Percentiles rank a stretch among this genome's conserved stretches.
Evolutionary conservation across 2,329 filamentous ascomycete genomes (phyloP).

Genomic region (Xylariaceae sp.): DNA sequence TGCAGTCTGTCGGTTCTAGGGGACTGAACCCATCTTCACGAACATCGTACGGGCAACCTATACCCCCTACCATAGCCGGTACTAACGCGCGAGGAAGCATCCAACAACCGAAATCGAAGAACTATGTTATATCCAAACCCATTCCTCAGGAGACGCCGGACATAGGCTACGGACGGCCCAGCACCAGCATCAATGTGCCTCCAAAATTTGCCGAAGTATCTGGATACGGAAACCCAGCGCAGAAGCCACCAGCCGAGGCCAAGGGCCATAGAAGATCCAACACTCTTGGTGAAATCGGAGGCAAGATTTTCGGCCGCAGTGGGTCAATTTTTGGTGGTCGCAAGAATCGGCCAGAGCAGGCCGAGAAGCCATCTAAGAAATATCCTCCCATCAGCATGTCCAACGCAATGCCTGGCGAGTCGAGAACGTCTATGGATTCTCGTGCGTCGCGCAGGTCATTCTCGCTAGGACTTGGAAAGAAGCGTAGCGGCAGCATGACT

Average conservation of each 20-base stretch:
- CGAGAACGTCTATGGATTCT: constrained; percentile 69
- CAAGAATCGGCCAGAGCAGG: constrained; percentile 33
- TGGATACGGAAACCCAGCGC: constrained; percentile 57
- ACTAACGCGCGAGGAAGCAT: constrained; percentile 89
- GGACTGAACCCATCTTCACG: constrained; percentile 52
- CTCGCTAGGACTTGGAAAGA: constrained; percentile 66
- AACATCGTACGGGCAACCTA: constrained; percentile 83
- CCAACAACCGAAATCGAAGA: constrained; percentile 71
- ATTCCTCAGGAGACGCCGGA: constrained; percentile 55
- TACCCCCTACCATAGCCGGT: constrained; percentile 79
- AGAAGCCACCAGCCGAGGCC: constrained; percentile 37
- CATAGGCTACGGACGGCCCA: constrained; percentile 54
- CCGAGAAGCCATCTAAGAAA: constrained; percentile 62
- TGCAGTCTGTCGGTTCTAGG: constrained; percentile 67
- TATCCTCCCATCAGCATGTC: constrained; percentile 94
- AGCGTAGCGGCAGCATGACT: constrained; percentile 64
- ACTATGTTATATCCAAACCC: constrained; percentile 69
- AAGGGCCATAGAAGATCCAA: constrained; percentile 67
- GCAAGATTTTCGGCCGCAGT: constrained; percentile 80
- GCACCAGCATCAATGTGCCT: constrained; percentile 60
- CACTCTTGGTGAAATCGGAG: constrained; percentile 77
- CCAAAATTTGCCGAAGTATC: constrained; percentile 58
- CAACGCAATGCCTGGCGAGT: constrained; percentile 60
- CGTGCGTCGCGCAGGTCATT: constrained; percentile 65
- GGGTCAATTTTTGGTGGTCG: constrained; percentile 74